Base-by-base conservation (phyloP, 2,329 filamentous ascomycete genomes). In the Trichoderma oligosporum region DNA sequence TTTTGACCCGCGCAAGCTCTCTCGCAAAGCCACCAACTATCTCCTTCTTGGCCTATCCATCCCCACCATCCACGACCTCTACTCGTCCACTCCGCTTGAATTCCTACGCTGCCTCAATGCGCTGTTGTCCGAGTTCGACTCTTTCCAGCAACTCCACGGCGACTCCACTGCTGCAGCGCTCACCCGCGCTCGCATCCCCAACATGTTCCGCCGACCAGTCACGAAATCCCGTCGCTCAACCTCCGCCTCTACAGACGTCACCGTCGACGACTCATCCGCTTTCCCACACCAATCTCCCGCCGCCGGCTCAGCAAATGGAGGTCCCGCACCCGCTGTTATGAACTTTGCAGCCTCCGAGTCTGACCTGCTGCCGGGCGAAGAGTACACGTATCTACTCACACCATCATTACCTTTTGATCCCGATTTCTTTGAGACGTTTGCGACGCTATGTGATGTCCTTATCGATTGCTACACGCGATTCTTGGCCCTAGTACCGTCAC, bases 391-490 rank as follows among this genome's bases (percentile, higher is more conserved):
- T 70, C 79, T 99, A 1, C 80, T 97, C 18, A 97, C 93, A n/a
- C 94, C 94, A 0, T 87, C 86, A 14, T 76, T 99, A 46, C 94
- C 94, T 0, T 99, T 99, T 68, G 92, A 97, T 62, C 94, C 94
- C 0, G 94, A 99, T 73, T 99, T 96, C 67, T 94, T 93, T 71
- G 91, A 95, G 75, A 97, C 92, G 0, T 97, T 97, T 74, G 88
- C 91, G 12, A 97, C 94, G 11, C 79, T 99, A 6, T 97, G 94
- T 75, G 94, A 99, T 69, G 90, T 96, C 3, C 76, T 99, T 60
- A 95, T 97, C 65, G 94, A 97, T 71, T 90, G 86, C 67, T 99
- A 99, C 74, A 85, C 85, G 33, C 84, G 86, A 55, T 83, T 99
- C 25, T 77, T 95, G 65, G 79, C 78, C 41, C 77, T 99, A 59